phyloP scores from a whole-genome alignment of 495 filamentous ascomycete genomes.

The Penicillium angulare region DNA sequence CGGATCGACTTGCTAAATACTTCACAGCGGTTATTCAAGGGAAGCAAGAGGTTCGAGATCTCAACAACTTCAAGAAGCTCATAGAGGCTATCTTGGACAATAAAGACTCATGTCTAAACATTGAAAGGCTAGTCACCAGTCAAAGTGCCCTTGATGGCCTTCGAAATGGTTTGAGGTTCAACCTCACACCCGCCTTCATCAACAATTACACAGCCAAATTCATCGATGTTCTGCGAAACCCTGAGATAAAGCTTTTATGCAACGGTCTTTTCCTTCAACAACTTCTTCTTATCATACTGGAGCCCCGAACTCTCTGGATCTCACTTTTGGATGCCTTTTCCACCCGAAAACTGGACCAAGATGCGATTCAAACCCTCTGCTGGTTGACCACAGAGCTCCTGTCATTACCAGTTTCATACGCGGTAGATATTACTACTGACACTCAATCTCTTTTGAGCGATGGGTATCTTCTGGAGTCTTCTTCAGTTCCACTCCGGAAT shows the following conservation, averaged over 20 bases:
- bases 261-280: conserved; percentile 55
- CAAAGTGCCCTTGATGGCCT: conserved; percentile 47
- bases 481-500: conserved; percentile 27
- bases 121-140: conserved; percentile 55
- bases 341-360: conserved; percentile 31
- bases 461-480: conserved; percentile 28
- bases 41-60: conserved; percentile 26
- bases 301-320: conserved; percentile 64
- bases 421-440: conserved; percentile 24
- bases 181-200: conserved; percentile 51
- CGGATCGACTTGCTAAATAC: conserved; percentile 26
- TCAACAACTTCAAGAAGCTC: conserved; percentile 50
- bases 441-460: conserved; percentile 26
- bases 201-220: conserved; percentile 34
- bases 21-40: conserved; percentile 32
- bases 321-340: conserved; percentile 47
- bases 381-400: conserved; percentile 62
- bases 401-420: conserved; percentile 31
- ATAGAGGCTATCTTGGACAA: conserved; percentile 58
- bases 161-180: conserved; percentile 46
- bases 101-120: conserved; percentile 44
- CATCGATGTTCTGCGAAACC: conserved; percentile 25
- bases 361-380: conserved; percentile 47
- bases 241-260: conserved; percentile 48
- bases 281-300: conserved; percentile 49